phyloP scores from a whole-genome alignment of 169 alveolate species.

The Prorocentrum cordatum region DNA sequence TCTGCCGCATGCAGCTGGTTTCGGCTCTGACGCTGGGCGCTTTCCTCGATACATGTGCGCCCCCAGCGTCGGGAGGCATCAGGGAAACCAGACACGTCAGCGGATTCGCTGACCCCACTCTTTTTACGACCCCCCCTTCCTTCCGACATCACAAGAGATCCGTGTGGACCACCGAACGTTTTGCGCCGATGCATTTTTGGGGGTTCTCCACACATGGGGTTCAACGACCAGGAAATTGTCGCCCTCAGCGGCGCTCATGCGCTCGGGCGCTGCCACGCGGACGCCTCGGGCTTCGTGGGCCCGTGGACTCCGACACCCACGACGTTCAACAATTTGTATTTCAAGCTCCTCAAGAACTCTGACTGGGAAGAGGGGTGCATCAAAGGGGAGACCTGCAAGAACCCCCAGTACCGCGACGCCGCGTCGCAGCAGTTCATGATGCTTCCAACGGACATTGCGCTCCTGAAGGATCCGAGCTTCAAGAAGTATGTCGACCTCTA shows the following conservation, averaged over 20 bases:
- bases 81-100: no score
- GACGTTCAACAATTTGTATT: not conserved
- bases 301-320: conserved; percentile 9
- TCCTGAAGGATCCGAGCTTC: conserved; percentile 7
- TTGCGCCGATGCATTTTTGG: no score
- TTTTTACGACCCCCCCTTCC: no score
- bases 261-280: conserved; percentile 3
- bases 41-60: no score
- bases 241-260: conserved; percentile 12
- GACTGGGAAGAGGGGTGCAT: conserved; percentile 8
- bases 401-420: not conserved
- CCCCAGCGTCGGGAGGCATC: no score
- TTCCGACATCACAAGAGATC: no score
- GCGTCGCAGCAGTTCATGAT: conserved; percentile 1
- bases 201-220: no score
- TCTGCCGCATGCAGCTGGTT: no score
- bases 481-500: conserved; percentile 1
- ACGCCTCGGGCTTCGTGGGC: conserved; percentile 14
- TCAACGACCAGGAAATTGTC: conserved; percentile 2
- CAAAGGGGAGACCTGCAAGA: conserved; percentile 3
- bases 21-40: no score
- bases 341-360: conserved; percentile 1
- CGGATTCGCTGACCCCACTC: no score
- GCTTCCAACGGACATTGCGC: conserved; percentile 4
- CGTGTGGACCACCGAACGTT: no score